phyloP scores from a whole-genome alignment of 2,329 filamentous ascomycete genomes.

The Sporothrix brasiliensis region DNA sequence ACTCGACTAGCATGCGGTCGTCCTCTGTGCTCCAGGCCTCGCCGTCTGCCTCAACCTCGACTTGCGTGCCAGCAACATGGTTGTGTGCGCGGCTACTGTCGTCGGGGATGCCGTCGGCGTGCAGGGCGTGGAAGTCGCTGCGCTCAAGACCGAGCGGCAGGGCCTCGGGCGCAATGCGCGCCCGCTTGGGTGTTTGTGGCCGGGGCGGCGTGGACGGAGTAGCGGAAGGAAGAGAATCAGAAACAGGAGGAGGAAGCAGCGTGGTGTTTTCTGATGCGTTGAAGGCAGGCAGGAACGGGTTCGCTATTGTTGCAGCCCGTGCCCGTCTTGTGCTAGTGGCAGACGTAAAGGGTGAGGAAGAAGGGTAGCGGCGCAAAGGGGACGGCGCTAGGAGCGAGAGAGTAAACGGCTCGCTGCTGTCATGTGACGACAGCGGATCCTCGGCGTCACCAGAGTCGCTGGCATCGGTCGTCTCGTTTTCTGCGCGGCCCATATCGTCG shows the following conservation, averaged over 20 bases:
- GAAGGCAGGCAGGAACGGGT: slow-evolving; percentile 22
- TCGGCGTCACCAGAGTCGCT: slow-evolving; percentile 35
- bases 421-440: slow-evolving; percentile 10
- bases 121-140: slow-evolving; percentile 59
- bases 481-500: slow-evolving; percentile 51
- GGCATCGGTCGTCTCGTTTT: slow-evolving; percentile 48
- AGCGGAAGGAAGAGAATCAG: slow-evolving; percentile 2
- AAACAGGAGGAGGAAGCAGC: background rate
- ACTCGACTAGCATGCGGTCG: slow-evolving; percentile 66
- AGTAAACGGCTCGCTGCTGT: slow-evolving; percentile 13
- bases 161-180: slow-evolving; percentile 62
- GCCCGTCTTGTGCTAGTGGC: slow-evolving; percentile 5
- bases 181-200: slow-evolving; percentile 62
- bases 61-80: slow-evolving; percentile 42
- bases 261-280: background rate
- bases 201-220: slow-evolving; percentile 38
- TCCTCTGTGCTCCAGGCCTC: slow-evolving; percentile 64
- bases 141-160: slow-evolving; percentile 63
- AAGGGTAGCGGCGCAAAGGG: slow-evolving; percentile 27
- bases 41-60: slow-evolving; percentile 51
- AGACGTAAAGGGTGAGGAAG: slow-evolving; percentile 6
- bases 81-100: slow-evolving; percentile 28
- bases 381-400: slow-evolving; percentile 29
- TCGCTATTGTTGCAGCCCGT: slow-evolving; percentile 22
- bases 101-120: slow-evolving; percentile 42